Evolutionary conservation across 805 yeast genomes (phyloP).

Genomic region (Torulaspora delbrueckii): DNA sequence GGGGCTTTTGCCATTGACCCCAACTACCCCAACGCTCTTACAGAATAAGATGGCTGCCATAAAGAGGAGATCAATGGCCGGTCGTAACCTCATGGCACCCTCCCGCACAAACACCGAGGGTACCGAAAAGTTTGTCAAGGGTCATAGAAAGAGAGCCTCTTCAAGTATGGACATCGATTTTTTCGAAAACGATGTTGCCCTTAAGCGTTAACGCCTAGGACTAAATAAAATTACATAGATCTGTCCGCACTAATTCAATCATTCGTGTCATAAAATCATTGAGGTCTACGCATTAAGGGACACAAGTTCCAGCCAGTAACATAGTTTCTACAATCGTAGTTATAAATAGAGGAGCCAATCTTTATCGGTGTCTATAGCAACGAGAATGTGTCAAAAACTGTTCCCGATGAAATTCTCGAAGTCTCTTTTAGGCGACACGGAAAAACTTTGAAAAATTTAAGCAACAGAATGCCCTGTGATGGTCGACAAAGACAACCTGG

Average conservation of each 20-base stretch:
- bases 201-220: conserved; percentile 13
- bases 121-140: conserved; percentile 8
- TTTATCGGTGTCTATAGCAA: not conserved
- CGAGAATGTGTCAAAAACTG: not conserved
- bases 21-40: conserved; percentile 23
- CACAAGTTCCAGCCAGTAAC: not conserved
- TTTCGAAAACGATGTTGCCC: conserved; percentile 17
- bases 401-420: not conserved
- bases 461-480: not conserved
- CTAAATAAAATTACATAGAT: conserved; percentile 3
- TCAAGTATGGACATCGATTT: conserved; percentile 27
- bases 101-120: not conserved
- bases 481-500: not conserved
- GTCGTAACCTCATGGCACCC: conserved; percentile 4
- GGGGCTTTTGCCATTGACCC: conserved; percentile 23
- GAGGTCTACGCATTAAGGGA: too few species aligned
- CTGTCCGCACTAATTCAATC: not conserved
- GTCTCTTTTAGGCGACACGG: not conserved
- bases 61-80: conserved; percentile 8
- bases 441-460: not conserved
- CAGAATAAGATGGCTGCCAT: conserved; percentile 11
- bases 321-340: not conserved
- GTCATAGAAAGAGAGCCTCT: conserved; percentile 27
- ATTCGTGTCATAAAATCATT: not conserved
- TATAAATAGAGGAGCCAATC: too few species aligned